phyloP scores from a whole-genome alignment of 1,284 basidiomycete genomes.

The Pseudozyma tsukubaensis region DNA sequence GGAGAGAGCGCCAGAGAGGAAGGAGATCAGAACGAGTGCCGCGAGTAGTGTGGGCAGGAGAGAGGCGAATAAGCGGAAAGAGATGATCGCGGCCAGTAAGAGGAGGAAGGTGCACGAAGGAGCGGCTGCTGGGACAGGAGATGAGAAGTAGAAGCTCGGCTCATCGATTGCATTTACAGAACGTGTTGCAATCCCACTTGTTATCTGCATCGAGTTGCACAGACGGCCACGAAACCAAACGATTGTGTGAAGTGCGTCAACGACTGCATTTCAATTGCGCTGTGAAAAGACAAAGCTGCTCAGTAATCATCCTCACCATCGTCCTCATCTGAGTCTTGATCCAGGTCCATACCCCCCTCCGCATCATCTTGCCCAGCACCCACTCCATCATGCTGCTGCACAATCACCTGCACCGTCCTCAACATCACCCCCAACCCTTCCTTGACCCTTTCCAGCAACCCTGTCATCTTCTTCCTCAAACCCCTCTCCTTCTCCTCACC shows the following conservation, averaged over 20 bases:
- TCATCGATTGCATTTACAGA: background rate
- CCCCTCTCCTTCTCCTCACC: constrained; percentile 22
- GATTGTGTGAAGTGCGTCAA: too few species aligned
- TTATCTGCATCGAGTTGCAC: too few species aligned
- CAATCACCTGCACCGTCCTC: constrained; percentile 27
- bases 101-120: constrained; percentile 33
- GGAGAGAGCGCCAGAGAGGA: constrained; percentile 77
- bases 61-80: constrained; percentile 49
- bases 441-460: constrained; percentile 21
- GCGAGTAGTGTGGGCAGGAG: constrained; percentile 56
- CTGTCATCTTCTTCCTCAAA: constrained; percentile 11
- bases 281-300: background rate
- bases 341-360: constrained; percentile 1
- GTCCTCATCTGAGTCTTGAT: constrained; percentile 4
- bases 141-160: background rate
- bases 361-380: background rate
- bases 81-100: constrained; percentile 64
- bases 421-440: constrained; percentile 12
- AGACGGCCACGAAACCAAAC: too few species aligned
- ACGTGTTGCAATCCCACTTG: background rate
- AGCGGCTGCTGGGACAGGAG: background rate
- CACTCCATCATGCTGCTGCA: constrained; percentile 29
- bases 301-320: constrained; percentile 9
- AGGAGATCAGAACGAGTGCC: constrained; percentile 57
- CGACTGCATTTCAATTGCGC: background rate